Conservation (phyloP, 1,284 basidiomycete species). For the Waitea zeae region DNA sequence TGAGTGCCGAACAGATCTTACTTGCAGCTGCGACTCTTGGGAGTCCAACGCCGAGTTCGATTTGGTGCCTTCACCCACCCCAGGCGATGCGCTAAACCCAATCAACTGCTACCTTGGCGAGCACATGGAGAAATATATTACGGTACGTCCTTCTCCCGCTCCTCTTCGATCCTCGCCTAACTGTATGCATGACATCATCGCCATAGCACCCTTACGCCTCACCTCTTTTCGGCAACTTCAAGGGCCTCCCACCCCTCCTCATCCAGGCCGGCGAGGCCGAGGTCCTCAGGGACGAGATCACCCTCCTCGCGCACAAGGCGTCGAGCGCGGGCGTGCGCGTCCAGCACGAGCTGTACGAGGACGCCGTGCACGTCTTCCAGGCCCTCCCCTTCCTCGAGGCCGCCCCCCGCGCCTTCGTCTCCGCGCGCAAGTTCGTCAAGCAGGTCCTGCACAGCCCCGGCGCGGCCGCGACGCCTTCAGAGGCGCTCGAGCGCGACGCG, state of each 20-base stretch:
- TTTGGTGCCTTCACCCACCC: constrained; percentile 57
- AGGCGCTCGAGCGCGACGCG: constrained; percentile 44
- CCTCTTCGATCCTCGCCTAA: no score
- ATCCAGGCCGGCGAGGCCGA: constrained; percentile 93
- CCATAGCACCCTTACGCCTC: constrained; percentile 94
- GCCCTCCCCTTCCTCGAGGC: constrained; percentile 71
- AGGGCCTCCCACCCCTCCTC: constrained; percentile 76
- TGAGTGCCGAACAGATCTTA: constrained; percentile 44
- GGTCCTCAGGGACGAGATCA: constrained; percentile 84
- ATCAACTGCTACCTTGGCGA: constrained; percentile 73
- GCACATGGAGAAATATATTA: not conserved
- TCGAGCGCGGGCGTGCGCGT: constrained; percentile 77
- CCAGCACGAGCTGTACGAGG: constrained; percentile 85
- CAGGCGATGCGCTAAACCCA: constrained; percentile 84
- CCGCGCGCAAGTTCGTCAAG: constrained; percentile 63
- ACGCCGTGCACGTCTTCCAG: constrained; percentile 89
- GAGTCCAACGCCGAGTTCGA: constrained; percentile 80
- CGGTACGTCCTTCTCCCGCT: no score
- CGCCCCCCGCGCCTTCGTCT: constrained; percentile 54
- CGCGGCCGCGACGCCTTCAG: constrained; percentile 24
- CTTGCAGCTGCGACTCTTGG: constrained; percentile 96
- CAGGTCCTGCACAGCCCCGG: constrained; percentile 24
- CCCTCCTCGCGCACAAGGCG: constrained; percentile 90
- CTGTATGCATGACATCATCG: no score
- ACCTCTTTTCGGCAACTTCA: constrained; percentile 87